Conservation (phyloP, 2,329 filamentous ascomycete genomes). For the Ophiostoma sp. region DNA sequence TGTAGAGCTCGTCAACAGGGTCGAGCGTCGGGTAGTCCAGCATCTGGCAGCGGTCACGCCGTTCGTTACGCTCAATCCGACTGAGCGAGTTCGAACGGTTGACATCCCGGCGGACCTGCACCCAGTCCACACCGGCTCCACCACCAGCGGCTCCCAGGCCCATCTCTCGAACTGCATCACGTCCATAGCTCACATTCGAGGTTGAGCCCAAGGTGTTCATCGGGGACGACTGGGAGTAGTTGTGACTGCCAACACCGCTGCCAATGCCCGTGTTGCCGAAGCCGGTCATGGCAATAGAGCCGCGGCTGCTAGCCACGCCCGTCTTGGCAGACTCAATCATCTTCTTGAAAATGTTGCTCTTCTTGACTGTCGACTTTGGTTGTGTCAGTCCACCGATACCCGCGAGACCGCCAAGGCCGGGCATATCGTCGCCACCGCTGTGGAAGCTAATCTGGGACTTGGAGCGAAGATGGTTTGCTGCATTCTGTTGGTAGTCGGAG, state of each 20-base stretch:
- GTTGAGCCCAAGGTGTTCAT: slow-evolving; percentile 44
- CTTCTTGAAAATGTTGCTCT: slow-evolving; percentile 86
- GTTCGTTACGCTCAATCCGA: slow-evolving; percentile 79
- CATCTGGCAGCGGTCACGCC: slow-evolving; percentile 89
- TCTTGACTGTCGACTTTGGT: slow-evolving; percentile 74
- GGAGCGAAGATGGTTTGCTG: slow-evolving; percentile 40
- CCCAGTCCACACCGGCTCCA: slow-evolving; percentile 74
- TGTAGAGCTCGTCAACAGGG: slow-evolving; percentile 84
- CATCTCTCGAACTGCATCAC: slow-evolving; percentile 67
- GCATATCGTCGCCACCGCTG: slow-evolving; percentile 49
- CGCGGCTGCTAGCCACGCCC: slow-evolving; percentile 83
- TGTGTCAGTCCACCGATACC: slow-evolving; percentile 75
- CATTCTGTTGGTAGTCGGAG: slow-evolving; percentile 49
- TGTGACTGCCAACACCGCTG: not conserved
- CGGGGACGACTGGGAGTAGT: slow-evolving; percentile 32
- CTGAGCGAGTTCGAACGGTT: slow-evolving; percentile 94
- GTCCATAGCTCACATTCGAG: slow-evolving; percentile 34
- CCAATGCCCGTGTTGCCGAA: slow-evolving; percentile 41
- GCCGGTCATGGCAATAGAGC: slow-evolving; percentile 69
- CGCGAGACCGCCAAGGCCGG: slow-evolving; percentile 48
- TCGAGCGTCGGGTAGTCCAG: slow-evolving; percentile 86
- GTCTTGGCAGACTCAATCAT: slow-evolving; percentile 94
- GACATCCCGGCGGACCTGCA: slow-evolving; percentile 94
- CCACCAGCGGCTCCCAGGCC: slow-evolving; percentile 50
- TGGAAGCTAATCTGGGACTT: slow-evolving; percentile 67